These are phyloP conservation scores for Penicillium dipodomyicola DNA, from an alignment of 495 filamentous ascomycete species.

Conservation along the genomic window DNA sequence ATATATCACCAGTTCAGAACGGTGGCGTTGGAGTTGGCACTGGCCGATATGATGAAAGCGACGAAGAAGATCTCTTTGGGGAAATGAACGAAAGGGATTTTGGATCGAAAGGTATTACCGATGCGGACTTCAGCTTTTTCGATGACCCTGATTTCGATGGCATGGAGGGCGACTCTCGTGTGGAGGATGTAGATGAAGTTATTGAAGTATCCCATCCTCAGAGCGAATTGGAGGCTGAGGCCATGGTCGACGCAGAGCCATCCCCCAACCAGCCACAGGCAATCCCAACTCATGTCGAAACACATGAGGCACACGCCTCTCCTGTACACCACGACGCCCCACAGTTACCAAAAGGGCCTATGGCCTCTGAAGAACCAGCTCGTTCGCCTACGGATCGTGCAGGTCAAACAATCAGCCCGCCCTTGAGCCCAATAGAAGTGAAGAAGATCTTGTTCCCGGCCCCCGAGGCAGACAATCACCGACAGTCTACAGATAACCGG, in stretches of 20 bases:
- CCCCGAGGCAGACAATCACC: slow-evolving; percentile 13
- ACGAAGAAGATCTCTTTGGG: slow-evolving; percentile 65
- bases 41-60: slow-evolving; percentile 45
- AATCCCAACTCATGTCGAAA: background rate
- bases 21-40: slow-evolving; percentile 34
- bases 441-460: slow-evolving; percentile 48
- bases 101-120: slow-evolving; percentile 76
- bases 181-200: slow-evolving; percentile 15
- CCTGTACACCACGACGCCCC: background rate
- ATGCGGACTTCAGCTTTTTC: slow-evolving; percentile 89
- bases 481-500: slow-evolving; percentile 9
- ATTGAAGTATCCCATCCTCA: slow-evolving; percentile 16
- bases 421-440: slow-evolving; percentile 49
- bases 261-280: background rate
- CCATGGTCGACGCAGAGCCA: background rate
- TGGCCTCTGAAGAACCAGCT: slow-evolving; percentile 2
- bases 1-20: slow-evolving; percentile 19
- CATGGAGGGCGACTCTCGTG: slow-evolving; percentile 19
- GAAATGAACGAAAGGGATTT: slow-evolving; percentile 75
- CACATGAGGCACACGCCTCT: background rate
- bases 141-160: slow-evolving; percentile 57
- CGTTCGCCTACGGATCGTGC: slow-evolving; percentile 22
- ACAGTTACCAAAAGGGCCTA: slow-evolving; percentile 11
- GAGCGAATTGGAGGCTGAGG: slow-evolving; percentile 11
- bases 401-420: slow-evolving; percentile 45